phyloP scores from a whole-genome alignment of 495 filamentous ascomycete species.

The Cetradonia linearis region DNA sequence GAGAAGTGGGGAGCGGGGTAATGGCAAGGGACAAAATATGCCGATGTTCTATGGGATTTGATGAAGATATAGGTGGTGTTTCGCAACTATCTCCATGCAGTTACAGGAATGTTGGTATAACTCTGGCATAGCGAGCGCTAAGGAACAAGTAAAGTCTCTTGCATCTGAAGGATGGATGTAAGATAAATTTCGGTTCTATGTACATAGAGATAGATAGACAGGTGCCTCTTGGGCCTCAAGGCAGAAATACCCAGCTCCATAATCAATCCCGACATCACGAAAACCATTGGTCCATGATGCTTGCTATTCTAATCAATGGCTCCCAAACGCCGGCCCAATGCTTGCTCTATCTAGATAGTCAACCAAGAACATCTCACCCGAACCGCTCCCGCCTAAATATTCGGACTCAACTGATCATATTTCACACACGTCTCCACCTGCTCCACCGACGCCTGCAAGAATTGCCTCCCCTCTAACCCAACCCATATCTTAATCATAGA shows the following conservation, averaged over 20 bases:
- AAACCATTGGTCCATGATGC: not conserved
- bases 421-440: conserved; percentile 73
- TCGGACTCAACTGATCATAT: conserved; percentile 72
- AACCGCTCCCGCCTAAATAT: conserved; percentile 42
- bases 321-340: not conserved
- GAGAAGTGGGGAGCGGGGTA: not conserved
- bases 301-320: not conserved
- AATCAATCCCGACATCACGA: not conserved
- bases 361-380: not conserved
- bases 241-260: conserved; percentile 1
- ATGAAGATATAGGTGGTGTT: conserved; percentile 5
- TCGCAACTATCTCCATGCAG: not conserved
- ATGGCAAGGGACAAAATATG: conserved; percentile 1
- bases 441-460: conserved; percentile 79
- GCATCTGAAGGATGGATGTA: not conserved
- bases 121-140: not conserved
- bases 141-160: not conserved
- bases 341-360: too few relatives aligned
- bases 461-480: conserved; percentile 76
- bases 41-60: conserved; percentile 16
- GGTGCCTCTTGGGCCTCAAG: not conserved
- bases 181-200: not conserved
- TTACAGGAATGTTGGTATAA: not conserved
- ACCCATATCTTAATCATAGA: conserved; percentile 95
- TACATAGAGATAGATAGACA: not conserved